Conservation (phyloP, 2,329 filamentous ascomycete species). For the Cercospora beticola region DNA sequence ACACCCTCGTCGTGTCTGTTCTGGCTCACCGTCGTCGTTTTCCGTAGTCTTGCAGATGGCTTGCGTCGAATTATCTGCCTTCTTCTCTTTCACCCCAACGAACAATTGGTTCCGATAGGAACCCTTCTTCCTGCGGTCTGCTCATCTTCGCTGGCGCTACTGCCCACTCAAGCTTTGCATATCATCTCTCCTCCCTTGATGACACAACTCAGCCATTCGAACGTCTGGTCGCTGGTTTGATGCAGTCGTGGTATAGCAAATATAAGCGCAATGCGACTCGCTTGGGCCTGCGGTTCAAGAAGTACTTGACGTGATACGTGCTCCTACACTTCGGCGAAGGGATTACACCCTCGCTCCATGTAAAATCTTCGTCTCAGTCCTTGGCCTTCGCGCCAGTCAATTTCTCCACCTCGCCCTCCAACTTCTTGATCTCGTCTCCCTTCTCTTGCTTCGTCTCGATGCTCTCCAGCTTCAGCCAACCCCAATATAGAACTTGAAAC, state of each 20-base stretch:
- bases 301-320: not conserved
- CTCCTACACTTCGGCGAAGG: no score
- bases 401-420: conserved; percentile 30
- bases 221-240: not conserved
- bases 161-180: not conserved
- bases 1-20: not conserved
- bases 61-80: not conserved
- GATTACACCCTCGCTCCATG: no score
- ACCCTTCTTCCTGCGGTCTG: no score
- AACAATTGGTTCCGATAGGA: not conserved
- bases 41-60: not conserved
- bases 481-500: conserved; percentile 75
- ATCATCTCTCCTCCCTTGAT: not conserved
- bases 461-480: conserved; percentile 71
- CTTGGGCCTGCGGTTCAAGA: not conserved
- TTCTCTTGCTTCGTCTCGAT: conserved; percentile 65
- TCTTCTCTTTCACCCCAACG: not conserved
- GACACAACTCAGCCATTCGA: not conserved
- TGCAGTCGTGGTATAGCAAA: not conserved
- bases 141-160: not conserved
- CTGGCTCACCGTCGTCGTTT: not conserved
- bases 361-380: not conserved
- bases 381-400: conserved; percentile 23
- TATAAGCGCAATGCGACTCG: not conserved
- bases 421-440: conserved; percentile 39